These are phyloP conservation scores for Penicillium ucsense DNA, from an alignment of 495 filamentous ascomycete species.

Conservation along the genomic window DNA sequence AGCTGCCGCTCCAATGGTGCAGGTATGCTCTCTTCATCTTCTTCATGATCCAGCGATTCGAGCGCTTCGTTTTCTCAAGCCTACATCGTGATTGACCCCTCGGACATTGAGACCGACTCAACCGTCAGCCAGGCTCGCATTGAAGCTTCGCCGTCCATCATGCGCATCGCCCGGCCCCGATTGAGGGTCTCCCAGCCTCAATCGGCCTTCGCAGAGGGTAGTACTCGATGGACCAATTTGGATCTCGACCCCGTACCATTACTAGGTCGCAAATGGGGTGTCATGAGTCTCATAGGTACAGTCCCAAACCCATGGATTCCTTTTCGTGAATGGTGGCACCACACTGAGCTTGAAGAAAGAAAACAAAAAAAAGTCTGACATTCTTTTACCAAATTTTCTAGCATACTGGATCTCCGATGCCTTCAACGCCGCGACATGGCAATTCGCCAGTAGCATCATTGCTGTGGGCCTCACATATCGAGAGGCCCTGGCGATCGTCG, in stretches of 20 bases:
- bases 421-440: slow-evolving; percentile 53
- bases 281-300: slow-evolving; percentile 28
- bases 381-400: slow-evolving; percentile 1
- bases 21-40: too few relatives aligned
- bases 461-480: slow-evolving; percentile 54
- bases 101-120: too few relatives aligned
- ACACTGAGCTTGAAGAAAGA: too few relatives aligned
- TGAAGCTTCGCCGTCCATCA: background rate
- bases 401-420: slow-evolving; percentile 59
- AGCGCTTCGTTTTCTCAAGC: too few relatives aligned
- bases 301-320: background rate
- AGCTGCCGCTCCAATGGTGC: too few relatives aligned
- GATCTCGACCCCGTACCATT: slow-evolving; percentile 39
- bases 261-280: slow-evolving; percentile 33
- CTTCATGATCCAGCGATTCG: too few relatives aligned
- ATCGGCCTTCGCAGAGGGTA: slow-evolving; percentile 32
- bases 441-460: slow-evolving; percentile 50
- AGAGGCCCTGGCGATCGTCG: slow-evolving; percentile 51
- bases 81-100: too few relatives aligned
- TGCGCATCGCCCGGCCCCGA: slow-evolving; percentile 19
- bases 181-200: slow-evolving; percentile 24
- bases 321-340: background rate
- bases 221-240: slow-evolving; percentile 32
- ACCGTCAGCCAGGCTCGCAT: too few relatives aligned
- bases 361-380: too few relatives aligned